phyloP scores from a whole-genome alignment of 1,139 yeast genomes.

The Taphrina pruni region DNA sequence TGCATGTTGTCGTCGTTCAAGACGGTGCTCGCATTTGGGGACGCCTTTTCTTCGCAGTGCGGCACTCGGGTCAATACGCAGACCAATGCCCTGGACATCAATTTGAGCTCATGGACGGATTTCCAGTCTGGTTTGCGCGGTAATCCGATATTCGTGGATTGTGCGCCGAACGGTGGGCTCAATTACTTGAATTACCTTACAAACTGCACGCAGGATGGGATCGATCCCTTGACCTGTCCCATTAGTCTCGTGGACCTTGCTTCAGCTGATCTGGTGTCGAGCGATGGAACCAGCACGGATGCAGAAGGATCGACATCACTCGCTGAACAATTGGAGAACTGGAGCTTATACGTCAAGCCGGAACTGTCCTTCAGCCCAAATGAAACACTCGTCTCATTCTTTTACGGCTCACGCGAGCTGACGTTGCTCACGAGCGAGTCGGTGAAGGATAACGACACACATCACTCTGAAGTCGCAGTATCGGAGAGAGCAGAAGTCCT shows the following conservation, averaged over 20 bases:
- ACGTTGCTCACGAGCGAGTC: not conserved
- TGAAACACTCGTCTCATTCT: conserved; percentile 13
- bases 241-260: conserved; percentile 15
- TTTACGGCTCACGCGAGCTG: not conserved
- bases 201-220: conserved; percentile 10
- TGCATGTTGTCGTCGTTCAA: conserved; percentile 12
- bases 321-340: not conserved
- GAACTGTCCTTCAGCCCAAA: not conserved
- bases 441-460: not conserved
- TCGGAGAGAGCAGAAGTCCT: not conserved
- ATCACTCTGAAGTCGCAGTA: not conserved
- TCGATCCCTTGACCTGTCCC: conserved; percentile 24
- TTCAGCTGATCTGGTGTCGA: not conserved
- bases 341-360: not conserved
- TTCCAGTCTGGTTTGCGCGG: conserved; percentile 2
- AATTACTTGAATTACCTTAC: conserved; percentile 19
- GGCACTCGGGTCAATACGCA: not conserved
- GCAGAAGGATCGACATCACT: not conserved
- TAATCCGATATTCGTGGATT: conserved; percentile 12
- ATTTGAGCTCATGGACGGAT: conserved; percentile 5
- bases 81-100: conserved; percentile 3
- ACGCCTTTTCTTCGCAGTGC: conserved; percentile 14
- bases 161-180: not conserved
- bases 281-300: not conserved
- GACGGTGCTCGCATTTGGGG: conserved; percentile 11